phyloP scores from a whole-genome alignment of 306 rosid genomes.

The Rosa lucieae region DNA sequence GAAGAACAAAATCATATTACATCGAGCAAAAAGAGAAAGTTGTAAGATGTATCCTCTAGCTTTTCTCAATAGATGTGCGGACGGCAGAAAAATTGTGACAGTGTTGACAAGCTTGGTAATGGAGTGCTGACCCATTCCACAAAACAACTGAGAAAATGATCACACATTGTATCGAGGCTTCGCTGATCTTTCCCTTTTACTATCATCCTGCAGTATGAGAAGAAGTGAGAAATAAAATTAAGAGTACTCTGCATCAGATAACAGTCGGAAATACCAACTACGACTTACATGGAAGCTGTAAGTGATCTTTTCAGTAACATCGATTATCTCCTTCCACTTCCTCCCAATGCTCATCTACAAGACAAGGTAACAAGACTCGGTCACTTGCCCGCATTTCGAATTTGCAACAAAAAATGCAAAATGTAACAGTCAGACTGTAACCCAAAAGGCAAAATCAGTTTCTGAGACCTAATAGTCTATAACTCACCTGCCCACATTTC shows the following conservation, averaged over 20 bases:
- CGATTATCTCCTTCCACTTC: slow-evolving; percentile 95
- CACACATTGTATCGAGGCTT: slow-evolving; percentile 71
- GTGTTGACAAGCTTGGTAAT: slow-evolving; percentile 3
- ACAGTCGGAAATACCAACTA: background rate
- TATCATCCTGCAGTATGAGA: slow-evolving; percentile 67
- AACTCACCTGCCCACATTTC: background rate
- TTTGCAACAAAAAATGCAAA: background rate
- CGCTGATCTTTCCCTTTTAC: slow-evolving; percentile 60
- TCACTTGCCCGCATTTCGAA: background rate
- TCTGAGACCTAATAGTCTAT: background rate
- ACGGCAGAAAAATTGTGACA: slow-evolving; percentile 2
- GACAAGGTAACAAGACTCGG: slow-evolving; percentile 17
- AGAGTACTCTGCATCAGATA: background rate
- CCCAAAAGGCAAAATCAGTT: background rate
- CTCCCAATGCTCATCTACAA: slow-evolving; percentile 91
- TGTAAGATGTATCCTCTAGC: slow-evolving; percentile 8
- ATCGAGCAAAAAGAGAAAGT: background rate
- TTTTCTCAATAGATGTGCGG: slow-evolving; percentile 8
- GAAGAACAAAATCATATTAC: slow-evolving; percentile 6
- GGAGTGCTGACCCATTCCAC: slow-evolving; percentile 18
- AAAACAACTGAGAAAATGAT: slow-evolving; percentile 19
- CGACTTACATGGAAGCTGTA: slow-evolving; percentile 76
- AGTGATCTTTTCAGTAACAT: slow-evolving; percentile 62
- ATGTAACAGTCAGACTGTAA: background rate
- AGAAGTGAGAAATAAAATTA: slow-evolving; percentile 29